Evolutionary conservation across 129 eudicot genomes (phyloP), one percentile per base, ranked within the genome.

Genomic region (Escallonia herrerae): DNA sequence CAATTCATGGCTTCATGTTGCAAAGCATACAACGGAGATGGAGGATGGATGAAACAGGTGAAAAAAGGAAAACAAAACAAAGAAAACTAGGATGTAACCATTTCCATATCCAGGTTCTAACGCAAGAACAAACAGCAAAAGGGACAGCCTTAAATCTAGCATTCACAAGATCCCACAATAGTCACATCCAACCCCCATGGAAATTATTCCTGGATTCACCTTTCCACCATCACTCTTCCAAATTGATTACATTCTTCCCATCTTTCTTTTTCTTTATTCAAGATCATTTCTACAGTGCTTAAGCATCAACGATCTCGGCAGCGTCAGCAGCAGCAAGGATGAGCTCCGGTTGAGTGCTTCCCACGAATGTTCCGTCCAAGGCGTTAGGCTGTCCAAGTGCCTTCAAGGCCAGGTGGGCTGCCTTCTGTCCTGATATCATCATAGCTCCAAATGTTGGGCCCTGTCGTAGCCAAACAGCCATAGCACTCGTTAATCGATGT

Each of bases 371-470:
- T 13, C 83, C 96, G 40, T 86, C 95, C 71, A 90, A 70, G 2
- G 97, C 90, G 58, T 90, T 90, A 1, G 90, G 90, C 39, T 69
- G 80, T 48, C 95, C 97, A 73, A 90, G 72, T 1, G 95, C 83
- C 77, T 71, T 79, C 82, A 90, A 79, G 3, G 95, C 97, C 75
- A 90, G 71, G 68, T 90, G 97, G 8, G 95, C 97, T 0, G 97
- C 97, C 77, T 90, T 90, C 74, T 83, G 90, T 14, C 97, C 97
- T 0, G 97, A 90, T 45, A 90, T 80, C 97, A 90, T 90, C 97
- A 90, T 90, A 8, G 97, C 97, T 61, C 97, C 97, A 60, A 90
- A 90, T 1, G 97, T 90, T 57, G 97, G 97, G 13, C 97, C 97
- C 97, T 90, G 76, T 6, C 43, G 5, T 22, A 54, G 9, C 65